Evolutionary conservation across 2,329 filamentous ascomycete species (phyloP), one percentile per base, ranked within the genome.

Genomic region (Neobulgaria alba): DNA sequence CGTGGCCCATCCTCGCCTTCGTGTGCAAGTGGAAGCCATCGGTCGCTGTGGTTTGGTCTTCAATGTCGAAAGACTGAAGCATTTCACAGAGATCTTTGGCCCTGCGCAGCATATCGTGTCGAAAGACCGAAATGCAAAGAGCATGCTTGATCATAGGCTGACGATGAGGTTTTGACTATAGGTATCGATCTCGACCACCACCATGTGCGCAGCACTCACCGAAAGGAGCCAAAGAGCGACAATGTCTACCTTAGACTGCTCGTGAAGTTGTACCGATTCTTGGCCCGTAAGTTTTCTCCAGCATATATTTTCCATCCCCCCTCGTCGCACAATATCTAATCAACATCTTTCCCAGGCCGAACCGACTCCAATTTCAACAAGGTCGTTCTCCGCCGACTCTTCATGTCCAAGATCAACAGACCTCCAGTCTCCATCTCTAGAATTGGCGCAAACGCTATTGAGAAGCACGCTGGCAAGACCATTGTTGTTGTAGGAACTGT

Each of bases 331-430:
- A 8, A 4, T 41, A 7, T 8, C 9, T 3, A 33, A 39, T 60
- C n/a, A 37, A 18, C 15, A 10, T 37, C 5, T 17, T 14, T 33
- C 7, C 12, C 14, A 93, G 86, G 88, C 72, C 89, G 92, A 66
- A 98, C 92, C 66, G 92, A 96, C 69, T 79, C 87, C 55, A 79
- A 78, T 73, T 98, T 98, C 85, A 98, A 98, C 85, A 93, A 95
- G 78, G 85, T 92, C 62, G 80, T 98, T 65, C 85, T 98, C 62
- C 88, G 90, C 68, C 86, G 92, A 63, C 84, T 98, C 50, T 95
- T 95, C 67, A 95, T 92, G 86, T 95, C 88, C 68, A 87, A 89
- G 72, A 95, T 93, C 73, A 96, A 96, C 85, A 85, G 89, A 60
- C 86, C 87, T 49, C 88, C 92, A 53, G 82, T 98, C 63, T 95